Evolutionary conservation across 2,329 filamentous ascomycete species (phyloP).

Genomic region (Fusarium odoratissimum): DNA sequence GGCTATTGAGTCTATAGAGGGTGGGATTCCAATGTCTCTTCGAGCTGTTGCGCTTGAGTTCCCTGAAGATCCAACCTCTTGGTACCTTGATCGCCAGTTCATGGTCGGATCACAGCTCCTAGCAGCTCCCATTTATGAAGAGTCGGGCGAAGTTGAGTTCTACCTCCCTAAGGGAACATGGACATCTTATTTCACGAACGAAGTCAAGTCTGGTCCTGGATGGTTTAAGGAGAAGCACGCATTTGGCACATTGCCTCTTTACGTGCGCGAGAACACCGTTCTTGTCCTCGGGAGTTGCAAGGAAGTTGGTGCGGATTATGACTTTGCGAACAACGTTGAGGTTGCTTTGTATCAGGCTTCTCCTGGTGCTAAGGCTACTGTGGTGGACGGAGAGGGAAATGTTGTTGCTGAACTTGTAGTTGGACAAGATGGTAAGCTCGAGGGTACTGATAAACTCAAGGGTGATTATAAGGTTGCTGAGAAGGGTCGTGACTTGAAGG

Average conservation of each 20-base stretch:
- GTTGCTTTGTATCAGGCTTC: constrained; percentile 58
- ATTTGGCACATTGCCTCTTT: constrained; percentile 68
- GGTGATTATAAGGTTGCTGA: constrained; percentile 49
- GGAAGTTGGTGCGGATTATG: constrained; percentile 57
- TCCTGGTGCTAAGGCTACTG: constrained; percentile 54
- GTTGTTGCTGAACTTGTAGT: constrained; percentile 55
- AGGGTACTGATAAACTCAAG: constrained; percentile 53
- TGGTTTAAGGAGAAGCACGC: constrained; percentile 71
- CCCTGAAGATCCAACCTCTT: constrained; percentile 74
- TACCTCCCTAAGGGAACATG: constrained; percentile 67
- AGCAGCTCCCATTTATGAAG: constrained; percentile 72
- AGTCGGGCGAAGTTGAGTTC: constrained; percentile 72
- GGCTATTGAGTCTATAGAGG: constrained; percentile 53
- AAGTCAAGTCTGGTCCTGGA: constrained; percentile 60
- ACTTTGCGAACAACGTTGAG: constrained; percentile 61
- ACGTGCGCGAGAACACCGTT: constrained; percentile 66
- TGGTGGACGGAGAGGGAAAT: constrained; percentile 58
- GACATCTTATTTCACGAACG: constrained; percentile 62
- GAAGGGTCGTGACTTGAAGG: constrained; percentile 41
- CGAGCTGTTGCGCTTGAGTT: constrained; percentile 77
- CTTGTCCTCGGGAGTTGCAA: constrained; percentile 58
- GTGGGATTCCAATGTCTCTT: constrained; percentile 71
- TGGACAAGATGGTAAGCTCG: constrained; percentile 53
- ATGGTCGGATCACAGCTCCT: constrained; percentile 76
- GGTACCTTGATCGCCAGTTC: constrained; percentile 77